Evolutionary conservation across 1,139 yeast genomes (phyloP).

Genomic region (Nematodospora anomalae): DNA sequence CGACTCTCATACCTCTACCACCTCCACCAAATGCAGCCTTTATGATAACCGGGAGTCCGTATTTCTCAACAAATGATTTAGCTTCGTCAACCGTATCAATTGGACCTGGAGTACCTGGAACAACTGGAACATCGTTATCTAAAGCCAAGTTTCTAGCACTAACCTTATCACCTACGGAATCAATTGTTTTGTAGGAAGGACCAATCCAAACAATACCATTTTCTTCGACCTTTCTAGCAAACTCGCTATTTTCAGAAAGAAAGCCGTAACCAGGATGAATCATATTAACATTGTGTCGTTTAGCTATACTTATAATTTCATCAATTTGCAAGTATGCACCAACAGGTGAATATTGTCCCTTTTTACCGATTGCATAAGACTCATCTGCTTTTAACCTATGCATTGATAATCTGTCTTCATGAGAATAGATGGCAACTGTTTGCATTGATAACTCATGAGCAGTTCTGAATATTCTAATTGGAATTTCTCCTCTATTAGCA

Average conservation of each 20-base stretch:
- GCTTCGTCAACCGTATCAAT: conserved; percentile 83
- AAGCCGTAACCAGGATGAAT: conserved; percentile 99
- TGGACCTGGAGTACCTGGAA: conserved; percentile 98
- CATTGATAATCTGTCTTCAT: conserved; percentile 93
- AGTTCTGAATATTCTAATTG: conserved; percentile 87
- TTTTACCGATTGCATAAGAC: conserved; percentile 86
- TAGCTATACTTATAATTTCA: conserved; percentile 89
- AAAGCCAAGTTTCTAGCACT: conserved; percentile 88
- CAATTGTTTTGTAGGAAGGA: conserved; percentile 85
- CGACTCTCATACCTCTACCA: conserved; percentile 99
- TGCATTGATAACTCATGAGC: conserved; percentile 98
- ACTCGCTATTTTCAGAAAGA: conserved; percentile 89
- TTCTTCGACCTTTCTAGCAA: conserved; percentile 88
- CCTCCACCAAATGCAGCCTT: conserved; percentile 99
- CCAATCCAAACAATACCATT: conserved; percentile 97
- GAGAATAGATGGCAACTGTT: conserved; percentile 96
- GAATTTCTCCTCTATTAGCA: conserved; percentile 96
- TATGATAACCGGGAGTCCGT: conserved; percentile 95
- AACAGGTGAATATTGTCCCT: conserved; percentile 91
- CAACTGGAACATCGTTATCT: conserved; percentile 82
- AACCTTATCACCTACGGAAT: conserved; percentile 97
- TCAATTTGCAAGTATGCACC: conserved; percentile 96
- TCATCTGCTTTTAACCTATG: conserved; percentile 93
- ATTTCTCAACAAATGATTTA: conserved; percentile 65
- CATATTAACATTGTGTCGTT: conserved; percentile 86